These are phyloP conservation scores for Chimonanthus salicifolius DNA, from an alignment of 164 flowering plant species.

Conservation along the genomic window DNA sequence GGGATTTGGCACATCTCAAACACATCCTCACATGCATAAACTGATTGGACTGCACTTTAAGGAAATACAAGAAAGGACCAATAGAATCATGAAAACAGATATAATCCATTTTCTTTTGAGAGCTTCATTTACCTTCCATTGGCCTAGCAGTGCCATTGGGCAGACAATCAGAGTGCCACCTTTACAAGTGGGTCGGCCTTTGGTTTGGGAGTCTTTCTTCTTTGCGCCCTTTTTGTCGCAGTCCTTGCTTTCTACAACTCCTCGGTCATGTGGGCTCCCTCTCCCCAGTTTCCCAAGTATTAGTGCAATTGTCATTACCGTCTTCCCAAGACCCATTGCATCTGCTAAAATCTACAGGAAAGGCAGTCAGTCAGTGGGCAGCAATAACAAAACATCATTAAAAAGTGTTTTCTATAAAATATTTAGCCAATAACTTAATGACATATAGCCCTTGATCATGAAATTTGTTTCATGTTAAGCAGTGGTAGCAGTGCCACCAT, in stretches of 20 bases:
- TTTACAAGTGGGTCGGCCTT: slow-evolving; percentile 18
- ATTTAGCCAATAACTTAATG: background rate
- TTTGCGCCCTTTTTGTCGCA: slow-evolving; percentile 5
- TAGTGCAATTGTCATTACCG: slow-evolving; percentile 81
- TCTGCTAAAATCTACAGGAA: slow-evolving; percentile 65
- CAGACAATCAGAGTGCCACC: slow-evolving; percentile 81
- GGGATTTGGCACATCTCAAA: background rate
- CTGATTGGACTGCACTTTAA: background rate
- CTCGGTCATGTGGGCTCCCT: slow-evolving; percentile 26
- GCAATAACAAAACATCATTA: background rate
- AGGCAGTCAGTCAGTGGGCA: background rate
- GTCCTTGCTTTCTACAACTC: background rate
- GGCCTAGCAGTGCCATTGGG: slow-evolving; percentile 82
- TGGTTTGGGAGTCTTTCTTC: slow-evolving; percentile 9
- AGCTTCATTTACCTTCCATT: slow-evolving; percentile 61
- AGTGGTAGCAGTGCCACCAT: background rate
- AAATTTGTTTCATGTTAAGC: background rate
- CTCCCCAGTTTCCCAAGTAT: slow-evolving; percentile 48
- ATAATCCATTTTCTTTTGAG: background rate
- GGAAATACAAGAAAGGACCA: background rate
- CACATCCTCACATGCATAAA: background rate
- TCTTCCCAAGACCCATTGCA: slow-evolving; percentile 94
- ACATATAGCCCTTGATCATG: background rate
- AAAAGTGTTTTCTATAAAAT: background rate
- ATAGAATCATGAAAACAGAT: background rate